phyloP scores from a whole-genome alignment of 768 basidiomycete genomes.

The Boletus insuetus region DNA sequence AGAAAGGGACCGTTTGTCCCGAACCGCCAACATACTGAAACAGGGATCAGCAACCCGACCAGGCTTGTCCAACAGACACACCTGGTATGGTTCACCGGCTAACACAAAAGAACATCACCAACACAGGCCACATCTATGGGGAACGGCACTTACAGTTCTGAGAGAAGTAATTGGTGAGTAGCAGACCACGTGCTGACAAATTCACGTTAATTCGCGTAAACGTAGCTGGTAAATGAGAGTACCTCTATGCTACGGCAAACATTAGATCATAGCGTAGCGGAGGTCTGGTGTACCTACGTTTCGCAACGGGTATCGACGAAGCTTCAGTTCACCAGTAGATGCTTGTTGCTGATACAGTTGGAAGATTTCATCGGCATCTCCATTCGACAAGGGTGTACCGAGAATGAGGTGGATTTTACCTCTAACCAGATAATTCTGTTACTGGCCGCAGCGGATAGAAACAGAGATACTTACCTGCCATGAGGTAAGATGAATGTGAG shows the following conservation, averaged over 20 bases:
- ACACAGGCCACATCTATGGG: neutral
- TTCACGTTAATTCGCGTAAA: constrained; percentile 5
- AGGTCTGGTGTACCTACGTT: constrained; percentile 38
- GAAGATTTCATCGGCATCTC: constrained; percentile 55
- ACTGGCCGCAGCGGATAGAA: neutral
- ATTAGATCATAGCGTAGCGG: constrained; percentile 8
- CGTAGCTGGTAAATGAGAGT: constrained; percentile 5
- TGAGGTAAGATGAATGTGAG: constrained; percentile 54
- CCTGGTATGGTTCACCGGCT: constrained; percentile 84
- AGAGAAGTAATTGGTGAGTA: constrained; percentile 81
- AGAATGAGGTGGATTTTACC: constrained; percentile 62
- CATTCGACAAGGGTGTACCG: constrained; percentile 37
- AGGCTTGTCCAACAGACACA: constrained; percentile 25
- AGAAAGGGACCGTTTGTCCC: constrained; percentile 67
- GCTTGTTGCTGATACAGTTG: constrained; percentile 67
- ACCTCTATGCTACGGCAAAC: constrained; percentile 64
- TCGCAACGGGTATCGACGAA: constrained; percentile 72
- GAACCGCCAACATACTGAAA: constrained; percentile 75
- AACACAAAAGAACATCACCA: constrained; percentile 2
- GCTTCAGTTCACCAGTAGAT: constrained; percentile 48
- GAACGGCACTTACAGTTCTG: constrained; percentile 64
- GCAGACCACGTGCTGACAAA: constrained; percentile 57
- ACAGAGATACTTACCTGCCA: constrained; percentile 35
- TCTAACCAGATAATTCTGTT: constrained; percentile 24
- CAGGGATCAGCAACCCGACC: constrained; percentile 5